These are phyloP conservation scores for Picochlorum sp. DNA, from an alignment of 139 green algal species.

Conservation along the genomic window DNA sequence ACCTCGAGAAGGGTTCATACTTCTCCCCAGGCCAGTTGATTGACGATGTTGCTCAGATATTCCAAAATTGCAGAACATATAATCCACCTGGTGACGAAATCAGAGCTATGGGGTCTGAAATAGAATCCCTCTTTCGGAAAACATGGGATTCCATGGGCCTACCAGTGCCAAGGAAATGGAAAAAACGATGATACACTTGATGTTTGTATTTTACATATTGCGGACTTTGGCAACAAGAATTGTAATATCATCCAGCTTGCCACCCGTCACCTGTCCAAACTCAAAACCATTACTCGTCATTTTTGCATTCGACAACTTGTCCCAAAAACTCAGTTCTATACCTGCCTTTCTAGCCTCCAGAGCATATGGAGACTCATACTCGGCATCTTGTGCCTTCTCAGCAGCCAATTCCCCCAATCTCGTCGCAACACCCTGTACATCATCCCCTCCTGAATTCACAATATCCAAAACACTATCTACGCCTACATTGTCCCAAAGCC, in stretches of 20 bases:
- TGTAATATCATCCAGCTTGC: conserved; percentile 84
- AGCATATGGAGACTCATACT: conserved; percentile 67
- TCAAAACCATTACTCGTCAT: conserved; percentile 43
- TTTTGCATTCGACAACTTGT: conserved; percentile 53
- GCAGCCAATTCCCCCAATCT: conserved; percentile 38
- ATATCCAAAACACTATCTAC: conserved; percentile 62
- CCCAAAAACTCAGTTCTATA: conserved; percentile 66
- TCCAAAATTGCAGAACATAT: conserved; percentile 9
- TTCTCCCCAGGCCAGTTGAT: conserved; percentile 1
- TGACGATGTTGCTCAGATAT: conserved; percentile 3
- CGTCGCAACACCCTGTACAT: conserved; percentile 33
- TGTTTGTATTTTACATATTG: conserved; percentile 14
- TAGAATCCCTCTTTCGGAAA: conserved; percentile 2
- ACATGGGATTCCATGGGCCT: conserved; percentile 3
- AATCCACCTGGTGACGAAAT: conserved; percentile 4
- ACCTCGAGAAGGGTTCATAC: neutral
- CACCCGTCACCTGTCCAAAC: conserved; percentile 48
- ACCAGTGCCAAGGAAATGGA: conserved; percentile 1
- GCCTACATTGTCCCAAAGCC: conserved; percentile 96
- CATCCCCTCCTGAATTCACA: conserved; percentile 9
- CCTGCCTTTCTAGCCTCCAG: conserved; percentile 56
- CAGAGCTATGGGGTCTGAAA: conserved; percentile 1
- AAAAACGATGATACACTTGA: neutral
- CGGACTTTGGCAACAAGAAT: conserved; percentile 61
- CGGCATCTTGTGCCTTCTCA: conserved; percentile 32